Base-by-base conservation (phyloP, 2,329 filamentous ascomycete species). In the Torrubiellomyces zombiae region DNA sequence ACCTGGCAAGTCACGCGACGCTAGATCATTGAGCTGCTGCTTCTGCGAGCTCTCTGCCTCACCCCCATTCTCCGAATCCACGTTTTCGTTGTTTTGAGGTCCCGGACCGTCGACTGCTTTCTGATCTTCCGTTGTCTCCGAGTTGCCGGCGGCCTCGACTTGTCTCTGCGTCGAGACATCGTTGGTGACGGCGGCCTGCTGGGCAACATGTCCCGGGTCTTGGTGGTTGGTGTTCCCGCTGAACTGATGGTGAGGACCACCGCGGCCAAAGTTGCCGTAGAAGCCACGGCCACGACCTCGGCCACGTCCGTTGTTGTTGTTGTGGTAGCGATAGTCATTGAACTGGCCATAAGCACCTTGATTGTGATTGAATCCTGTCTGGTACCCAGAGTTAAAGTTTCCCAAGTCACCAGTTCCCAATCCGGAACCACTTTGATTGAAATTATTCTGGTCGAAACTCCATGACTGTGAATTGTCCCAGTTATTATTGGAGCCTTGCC, bases 381-480 rank as follows among this genome's bases (percentile, higher is more conserved):
- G 66, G 63, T 67, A 80, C 59, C 73, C 74, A 63, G 71, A 63
- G 63, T 77, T 76, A 69, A 75, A 73, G 59, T 67, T 66, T 59
- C 75, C 75, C 71, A 68, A 81, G 59, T 80, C 75, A 78, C 74
- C 72, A 63, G 65, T 64, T 57, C 71, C 73, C 68, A 79, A 79
- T 64, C 72, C 71, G 66, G 69, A 67, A 68, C 71, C 72, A 78
- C 71, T 81, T 77, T 75, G 60, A 73, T 72, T 83, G 74, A 71
- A 81, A 76, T 80, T 82, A 80, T 80, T 75, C 75, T 77, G 75
- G 64, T 71, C 69, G 64, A 71, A 69, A 74, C 75, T 78, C 76
- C 75, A 82, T 64, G 74, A 71, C 60, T 79, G 74, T 58, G 76
- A 75, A 62, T 66, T 66, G 63, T 75, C 78, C 75, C 75, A 81